Percentiles rank a stretch among this genome's conserved stretches.
Conservation (phyloP, 83 land plant species). For the Isoetes engelmannii region DNA sequence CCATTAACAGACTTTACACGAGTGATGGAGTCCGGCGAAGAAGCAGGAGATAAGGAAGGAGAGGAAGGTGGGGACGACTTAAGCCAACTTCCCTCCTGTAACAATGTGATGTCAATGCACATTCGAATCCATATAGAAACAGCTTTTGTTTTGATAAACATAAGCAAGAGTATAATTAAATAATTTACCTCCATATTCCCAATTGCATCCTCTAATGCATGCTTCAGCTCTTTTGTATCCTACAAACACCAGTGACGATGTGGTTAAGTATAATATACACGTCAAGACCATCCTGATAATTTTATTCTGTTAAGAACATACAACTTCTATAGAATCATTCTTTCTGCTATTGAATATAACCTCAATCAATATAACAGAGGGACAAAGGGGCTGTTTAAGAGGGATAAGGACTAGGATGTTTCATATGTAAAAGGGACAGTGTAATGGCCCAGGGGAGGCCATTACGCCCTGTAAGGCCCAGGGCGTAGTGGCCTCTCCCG, state of each 20-base stretch:
- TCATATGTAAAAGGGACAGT: too few relatives aligned
- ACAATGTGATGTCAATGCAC: neutral
- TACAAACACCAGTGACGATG: constrained; percentile 7
- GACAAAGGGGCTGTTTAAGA: too few relatives aligned
- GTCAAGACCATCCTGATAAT: too few relatives aligned
- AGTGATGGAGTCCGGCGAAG: constrained; percentile 7
- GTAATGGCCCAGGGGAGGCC: too few relatives aligned
- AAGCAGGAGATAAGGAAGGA: neutral
- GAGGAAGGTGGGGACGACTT: neutral
- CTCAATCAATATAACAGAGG: too few relatives aligned
- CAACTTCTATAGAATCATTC: too few relatives aligned
- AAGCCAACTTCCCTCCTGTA: neutral
- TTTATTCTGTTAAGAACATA: too few relatives aligned
- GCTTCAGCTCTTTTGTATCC: constrained; percentile 53
- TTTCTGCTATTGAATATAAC: too few relatives aligned
- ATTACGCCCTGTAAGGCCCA: too few relatives aligned
- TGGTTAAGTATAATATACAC: too few relatives aligned
- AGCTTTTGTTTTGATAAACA: neutral
- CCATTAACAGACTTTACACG: neutral
- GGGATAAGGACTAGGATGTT: too few relatives aligned
- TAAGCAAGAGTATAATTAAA: neutral
- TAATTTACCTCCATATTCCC: constrained; percentile 45
- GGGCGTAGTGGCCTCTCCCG: too few relatives aligned
- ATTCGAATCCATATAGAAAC: neutral
- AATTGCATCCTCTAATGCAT: constrained; percentile 42